These are phyloP conservation scores for Exophiala bonariae DNA, from an alignment of 2,329 filamentous ascomycete species.

Conservation along the genomic window DNA sequence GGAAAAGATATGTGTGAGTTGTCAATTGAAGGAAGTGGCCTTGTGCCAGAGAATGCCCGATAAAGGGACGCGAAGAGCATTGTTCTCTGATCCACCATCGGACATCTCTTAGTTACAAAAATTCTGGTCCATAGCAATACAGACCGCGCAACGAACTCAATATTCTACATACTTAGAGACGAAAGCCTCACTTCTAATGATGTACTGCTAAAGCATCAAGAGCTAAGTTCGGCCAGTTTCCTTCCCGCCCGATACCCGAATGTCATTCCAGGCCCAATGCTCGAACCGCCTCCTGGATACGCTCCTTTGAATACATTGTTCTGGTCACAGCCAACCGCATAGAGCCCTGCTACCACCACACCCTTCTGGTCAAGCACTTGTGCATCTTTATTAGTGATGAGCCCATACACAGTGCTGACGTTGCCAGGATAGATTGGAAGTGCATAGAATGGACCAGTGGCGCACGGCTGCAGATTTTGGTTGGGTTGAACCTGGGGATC, in stretches of 20 bases:
- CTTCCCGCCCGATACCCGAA: constrained; percentile 14
- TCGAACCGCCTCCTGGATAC: constrained; percentile 14
- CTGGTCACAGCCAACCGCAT: constrained; percentile 13
- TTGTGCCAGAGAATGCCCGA: too few relatives aligned
- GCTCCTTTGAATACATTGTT: constrained; percentile 7
- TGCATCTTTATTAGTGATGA: constrained; percentile 9
- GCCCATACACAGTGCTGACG: constrained; percentile 32
- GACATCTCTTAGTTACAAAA: too few relatives aligned
- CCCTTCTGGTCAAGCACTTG: constrained; percentile 8
- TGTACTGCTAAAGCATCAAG: too few relatives aligned
- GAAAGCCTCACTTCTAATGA: too few relatives aligned
- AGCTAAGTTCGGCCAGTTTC: neutral
- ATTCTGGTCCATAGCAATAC: too few relatives aligned
- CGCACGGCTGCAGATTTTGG: constrained; percentile 33
- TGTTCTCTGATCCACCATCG: too few relatives aligned
- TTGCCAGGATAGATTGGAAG: constrained; percentile 38
- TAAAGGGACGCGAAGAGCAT: too few relatives aligned
- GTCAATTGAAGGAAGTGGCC: too few relatives aligned
- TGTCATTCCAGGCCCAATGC: constrained; percentile 17
- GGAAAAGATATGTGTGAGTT: too few relatives aligned
- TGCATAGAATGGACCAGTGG: constrained; percentile 35
- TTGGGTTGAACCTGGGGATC: constrained; percentile 33
- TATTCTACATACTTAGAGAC: too few relatives aligned
- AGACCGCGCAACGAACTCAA: too few relatives aligned
- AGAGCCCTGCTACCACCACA: constrained; percentile 9